phyloP scores from a whole-genome alignment of 257 asterid species.

The Pogostemon cablin region DNA sequence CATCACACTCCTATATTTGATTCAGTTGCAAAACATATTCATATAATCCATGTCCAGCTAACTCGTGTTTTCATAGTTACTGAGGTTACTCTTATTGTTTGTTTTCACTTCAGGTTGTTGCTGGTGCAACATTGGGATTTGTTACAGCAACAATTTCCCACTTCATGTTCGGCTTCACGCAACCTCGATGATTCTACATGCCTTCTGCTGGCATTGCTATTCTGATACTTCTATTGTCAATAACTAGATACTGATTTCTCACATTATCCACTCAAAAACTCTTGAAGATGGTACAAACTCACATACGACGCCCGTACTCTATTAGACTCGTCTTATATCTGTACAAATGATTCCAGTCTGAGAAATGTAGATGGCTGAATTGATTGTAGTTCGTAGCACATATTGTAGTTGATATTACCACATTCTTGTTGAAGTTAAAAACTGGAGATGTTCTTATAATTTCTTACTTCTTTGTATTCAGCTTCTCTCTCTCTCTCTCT shows the following conservation, averaged over 20 bases:
- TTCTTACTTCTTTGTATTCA: not conserved
- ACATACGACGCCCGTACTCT: slow-evolving; percentile 3
- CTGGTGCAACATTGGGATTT: slow-evolving; percentile 76
- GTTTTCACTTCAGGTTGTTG: slow-evolving; percentile 60
- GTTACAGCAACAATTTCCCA: slow-evolving; percentile 51
- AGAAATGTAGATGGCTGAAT: slow-evolving; percentile 35
- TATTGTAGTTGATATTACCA: slow-evolving; percentile 17
- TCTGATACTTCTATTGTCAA: slow-evolving; percentile 17
- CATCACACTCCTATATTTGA: too few species aligned
- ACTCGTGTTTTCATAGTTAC: too few species aligned
- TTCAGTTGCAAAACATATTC: too few species aligned
- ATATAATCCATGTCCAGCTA: too few species aligned
- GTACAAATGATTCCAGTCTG: slow-evolving; percentile 15
- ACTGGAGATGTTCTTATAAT: not conserved
- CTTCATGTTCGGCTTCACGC: slow-evolving; percentile 42
- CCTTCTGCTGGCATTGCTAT: not conserved
- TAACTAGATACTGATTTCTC: slow-evolving; percentile 17
- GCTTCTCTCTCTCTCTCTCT: too few species aligned
- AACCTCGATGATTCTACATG: slow-evolving; percentile 37
- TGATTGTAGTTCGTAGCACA: slow-evolving; percentile 13
- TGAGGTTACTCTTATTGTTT: not conserved
- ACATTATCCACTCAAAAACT: not conserved
- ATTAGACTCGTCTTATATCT: slow-evolving; percentile 12
- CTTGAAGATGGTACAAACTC: slow-evolving; percentile 25
- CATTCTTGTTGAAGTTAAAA: slow-evolving; percentile 18